Percentiles rank a stretch among this genome's conserved stretches.
phyloP scores from a whole-genome alignment of 1,139 yeast genomes.

The Yamadazyma jaroonii region DNA sequence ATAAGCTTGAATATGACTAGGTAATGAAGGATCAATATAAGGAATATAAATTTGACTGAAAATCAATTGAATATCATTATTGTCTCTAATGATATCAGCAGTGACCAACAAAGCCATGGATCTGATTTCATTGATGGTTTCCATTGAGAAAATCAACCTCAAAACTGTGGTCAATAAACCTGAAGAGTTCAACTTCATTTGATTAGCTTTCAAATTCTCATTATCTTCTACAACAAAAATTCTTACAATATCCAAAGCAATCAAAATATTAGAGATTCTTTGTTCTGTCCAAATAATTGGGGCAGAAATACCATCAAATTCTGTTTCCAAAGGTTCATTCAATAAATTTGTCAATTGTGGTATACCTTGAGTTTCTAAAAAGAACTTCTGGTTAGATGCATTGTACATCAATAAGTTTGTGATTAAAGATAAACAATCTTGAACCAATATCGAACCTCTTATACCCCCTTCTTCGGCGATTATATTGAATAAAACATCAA shows the following conservation, averaged over 20 bases:
- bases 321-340: slow-evolving; percentile 45
- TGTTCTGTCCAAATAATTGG: slow-evolving; percentile 72
- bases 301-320: slow-evolving; percentile 15
- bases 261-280: slow-evolving; percentile 60
- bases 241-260: slow-evolving; percentile 70
- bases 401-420: slow-evolving; percentile 75
- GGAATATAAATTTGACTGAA: slow-evolving; percentile 89
- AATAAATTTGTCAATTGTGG: slow-evolving; percentile 62
- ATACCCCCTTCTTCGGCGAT: slow-evolving; percentile 88
- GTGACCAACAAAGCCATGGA: slow-evolving; percentile 68
- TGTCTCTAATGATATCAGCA: slow-evolving; percentile 70
- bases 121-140: slow-evolving; percentile 61
- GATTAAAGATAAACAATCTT: slow-evolving; percentile 79
- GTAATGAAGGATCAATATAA: slow-evolving; percentile 78
- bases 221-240: slow-evolving; percentile 75
- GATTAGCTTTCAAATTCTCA: slow-evolving; percentile 61
- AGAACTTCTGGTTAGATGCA: slow-evolving; percentile 86
- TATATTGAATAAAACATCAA: slow-evolving; percentile 74
- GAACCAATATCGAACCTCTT: slow-evolving; percentile 85
- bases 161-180: slow-evolving; percentile 67
- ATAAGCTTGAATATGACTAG: slow-evolving; percentile 39
- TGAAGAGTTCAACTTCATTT: slow-evolving; percentile 55
- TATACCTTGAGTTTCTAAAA: slow-evolving; percentile 80
- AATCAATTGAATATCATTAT: slow-evolving; percentile 60
- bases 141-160: slow-evolving; percentile 64